These are phyloP conservation scores for Pascua sp. DNA, from an alignment of 1,284 basidiomycete species.

Conservation along the genomic window DNA sequence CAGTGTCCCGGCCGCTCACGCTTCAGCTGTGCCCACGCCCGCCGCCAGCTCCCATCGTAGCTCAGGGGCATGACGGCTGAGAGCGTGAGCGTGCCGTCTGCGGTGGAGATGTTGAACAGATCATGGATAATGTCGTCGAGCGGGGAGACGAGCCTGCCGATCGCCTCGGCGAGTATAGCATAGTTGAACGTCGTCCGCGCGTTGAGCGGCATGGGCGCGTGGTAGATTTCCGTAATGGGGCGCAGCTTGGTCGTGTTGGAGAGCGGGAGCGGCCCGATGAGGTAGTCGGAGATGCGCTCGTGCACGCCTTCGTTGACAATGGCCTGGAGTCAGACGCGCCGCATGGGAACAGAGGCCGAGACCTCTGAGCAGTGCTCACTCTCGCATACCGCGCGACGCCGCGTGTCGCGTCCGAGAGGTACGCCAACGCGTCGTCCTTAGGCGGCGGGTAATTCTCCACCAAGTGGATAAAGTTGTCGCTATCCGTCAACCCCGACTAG, in stretches of 20 bases:
- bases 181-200: conserved; percentile 21
- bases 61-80: conserved; percentile 56
- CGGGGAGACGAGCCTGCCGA: conserved; percentile 19
- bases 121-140: conserved; percentile 44
- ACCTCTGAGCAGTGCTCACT: conserved; percentile 9
- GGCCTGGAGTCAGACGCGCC: conserved; percentile 47
- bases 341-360: too few relatives aligned
- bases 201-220: conserved; percentile 22
- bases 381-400: conserved; percentile 31
- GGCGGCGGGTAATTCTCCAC: conserved; percentile 36
- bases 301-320: conserved; percentile 53
- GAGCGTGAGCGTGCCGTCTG: conserved; percentile 55
- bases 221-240: conserved; percentile 23
- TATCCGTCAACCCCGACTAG: conserved; percentile 5
- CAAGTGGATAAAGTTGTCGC: conserved; percentile 39
- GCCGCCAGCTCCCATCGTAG: conserved; percentile 61
- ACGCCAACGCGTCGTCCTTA: conserved; percentile 35
- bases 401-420: conserved; percentile 14
- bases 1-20: conserved; percentile 43
- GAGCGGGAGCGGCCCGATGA: conserved; percentile 42
- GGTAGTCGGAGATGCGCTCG: conserved; percentile 39
- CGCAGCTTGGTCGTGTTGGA: conserved; percentile 16
- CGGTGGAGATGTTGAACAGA: conserved; percentile 48
- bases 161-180: conserved; percentile 48
- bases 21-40: conserved; percentile 23